A percentile compares a stretch with the other conserved stretches of the same genome.
Conservation (phyloP, 495 filamentous ascomycete species). For the Hamigera avellanea region DNA sequence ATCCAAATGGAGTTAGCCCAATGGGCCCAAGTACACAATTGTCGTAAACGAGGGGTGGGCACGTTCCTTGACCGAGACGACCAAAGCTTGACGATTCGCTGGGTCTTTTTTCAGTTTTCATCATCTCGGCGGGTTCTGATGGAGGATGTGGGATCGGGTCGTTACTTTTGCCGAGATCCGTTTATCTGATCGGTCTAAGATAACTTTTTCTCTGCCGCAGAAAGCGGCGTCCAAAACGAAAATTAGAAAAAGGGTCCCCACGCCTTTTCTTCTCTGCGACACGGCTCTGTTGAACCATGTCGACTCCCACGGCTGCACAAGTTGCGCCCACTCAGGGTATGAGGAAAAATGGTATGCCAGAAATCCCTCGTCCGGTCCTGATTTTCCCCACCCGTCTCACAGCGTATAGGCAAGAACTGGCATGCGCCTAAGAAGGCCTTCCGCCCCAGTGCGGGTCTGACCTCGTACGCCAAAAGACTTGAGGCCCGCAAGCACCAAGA, state of each 20-base stretch:
- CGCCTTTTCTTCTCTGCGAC: constrained; percentile 3
- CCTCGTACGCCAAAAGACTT: constrained; percentile 64
- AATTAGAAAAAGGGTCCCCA: not conserved
- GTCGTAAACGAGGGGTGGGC: too few species aligned
- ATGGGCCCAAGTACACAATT: too few species aligned
- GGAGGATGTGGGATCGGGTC: constrained; percentile 8
- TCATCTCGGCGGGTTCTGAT: too few species aligned
- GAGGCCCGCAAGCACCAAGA: constrained; percentile 51
- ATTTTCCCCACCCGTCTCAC: not conserved
- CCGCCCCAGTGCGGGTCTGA: constrained; percentile 64
- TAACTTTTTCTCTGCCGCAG: constrained; percentile 15
- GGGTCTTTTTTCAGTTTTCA: too few species aligned
- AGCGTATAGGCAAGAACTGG: constrained; percentile 81
- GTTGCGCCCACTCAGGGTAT: constrained; percentile 22
- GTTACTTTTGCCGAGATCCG: constrained; percentile 23
- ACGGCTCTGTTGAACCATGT: constrained; percentile 11
- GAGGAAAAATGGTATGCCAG: constrained; percentile 32
- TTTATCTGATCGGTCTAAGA: constrained; percentile 29
- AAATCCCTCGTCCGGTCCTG: constrained; percentile 2
- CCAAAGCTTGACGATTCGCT: too few species aligned
- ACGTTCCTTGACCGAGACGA: too few species aligned
- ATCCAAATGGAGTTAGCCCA: too few species aligned
- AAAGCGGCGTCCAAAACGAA: too few species aligned
- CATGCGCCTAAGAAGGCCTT: constrained; percentile 74
- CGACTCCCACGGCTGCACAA: constrained; percentile 10